Evolutionary conservation across 345 rosid genomes (phyloP), one percentile per base, ranked within the genome.

Genomic region (Moricandia arvensis): DNA sequence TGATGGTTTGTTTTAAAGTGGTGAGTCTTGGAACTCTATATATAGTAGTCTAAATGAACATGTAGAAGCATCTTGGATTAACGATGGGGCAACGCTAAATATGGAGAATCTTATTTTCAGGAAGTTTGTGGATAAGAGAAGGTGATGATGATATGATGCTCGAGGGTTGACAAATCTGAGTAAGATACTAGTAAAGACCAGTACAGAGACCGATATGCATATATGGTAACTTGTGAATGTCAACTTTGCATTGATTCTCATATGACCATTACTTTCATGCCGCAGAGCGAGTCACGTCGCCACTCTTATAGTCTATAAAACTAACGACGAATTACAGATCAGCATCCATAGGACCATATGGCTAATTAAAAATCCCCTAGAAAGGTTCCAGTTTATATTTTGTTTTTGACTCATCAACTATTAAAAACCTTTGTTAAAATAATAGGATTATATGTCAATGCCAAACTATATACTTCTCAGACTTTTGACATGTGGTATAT

Each of bases 211-310:
- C 29, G 76, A 72, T 16, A 59, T 66, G 63, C 60, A 63, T 53
- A n/a, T n/a, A 71, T 66, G 67, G 73, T 72, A 66, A 59, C n/a
- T 72, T 78, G 77, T 60, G 81, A 79, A 79, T 73, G 82, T 79
- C 82, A 79, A 79, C 82, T 79, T 55, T 68, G 78, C 33, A 45
- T 79, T 43, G 78, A 79, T 79, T 79, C 82, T 72, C 49, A 37
- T 59, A 5, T 21, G 58, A 72, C 38, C 33, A 37, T 66, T 54
- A 72, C 77, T 78, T 59, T 66, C 27, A 51, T 59, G 72, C 63
- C 60, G 37, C 30, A 30, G 24, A 18, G 34, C 17, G 27, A 37
- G 54, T 45, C 43, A 63, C 66, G 66, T 55, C 2, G 65, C 35
- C 59, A 63, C 49, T 63, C 30, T 60, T 29, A 37, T 38, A 45